Base-by-base conservation (phyloP, 352 stramenopile species). In the Phytophthora vignae region DNA sequence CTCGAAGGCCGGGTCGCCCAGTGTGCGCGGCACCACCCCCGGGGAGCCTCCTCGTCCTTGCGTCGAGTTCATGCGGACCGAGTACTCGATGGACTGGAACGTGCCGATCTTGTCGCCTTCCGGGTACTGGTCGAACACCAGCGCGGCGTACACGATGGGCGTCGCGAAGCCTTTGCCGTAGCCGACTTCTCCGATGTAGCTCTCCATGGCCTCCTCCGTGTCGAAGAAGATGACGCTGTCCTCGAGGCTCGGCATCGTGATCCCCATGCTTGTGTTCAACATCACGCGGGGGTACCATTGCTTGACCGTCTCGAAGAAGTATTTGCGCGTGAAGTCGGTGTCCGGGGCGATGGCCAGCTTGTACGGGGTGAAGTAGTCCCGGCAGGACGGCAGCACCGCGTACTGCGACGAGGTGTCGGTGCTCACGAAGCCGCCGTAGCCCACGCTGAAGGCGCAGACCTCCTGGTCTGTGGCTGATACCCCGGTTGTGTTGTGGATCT, bases 181-280 rank as follows among this genome's bases (percentile, higher is more conserved):
- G 8, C 70, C 49, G 0, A 65, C 48, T 21, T 50, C 49, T 12
- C 62, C 77, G 31, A 93, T 74, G 62, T 92, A 83, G 33, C 48
- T 52, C 29, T 91, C 78, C 17, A 94, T 48, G n/a, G 50, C 73
- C 0, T 56, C 48, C 22, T 91, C 75, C 0, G 74, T 70, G 4
- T 82, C 57, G 58, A 90, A 94, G 60, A 94, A 94, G 11, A 85
- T 49, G 0, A 91, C 78, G 33, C 81, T 90, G 58, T 92, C 83
- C 31, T 83, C 74, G 19, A 92, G 79, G 33, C 83, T 74, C 5
- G 87, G 85, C 3, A 91, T 64, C 3, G 56, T 67, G 10, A 88
- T 61, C 11, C 64, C 62, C 2, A 62, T 46, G 1, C 40, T 64
- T 10, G 14, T 56, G 17, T 67, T 40, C 0, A 82, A 22, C 12